These are phyloP conservation scores for Calonectria honghensis DNA, from an alignment of 2,329 filamentous ascomycete genomes.

Conservation along the genomic window DNA sequence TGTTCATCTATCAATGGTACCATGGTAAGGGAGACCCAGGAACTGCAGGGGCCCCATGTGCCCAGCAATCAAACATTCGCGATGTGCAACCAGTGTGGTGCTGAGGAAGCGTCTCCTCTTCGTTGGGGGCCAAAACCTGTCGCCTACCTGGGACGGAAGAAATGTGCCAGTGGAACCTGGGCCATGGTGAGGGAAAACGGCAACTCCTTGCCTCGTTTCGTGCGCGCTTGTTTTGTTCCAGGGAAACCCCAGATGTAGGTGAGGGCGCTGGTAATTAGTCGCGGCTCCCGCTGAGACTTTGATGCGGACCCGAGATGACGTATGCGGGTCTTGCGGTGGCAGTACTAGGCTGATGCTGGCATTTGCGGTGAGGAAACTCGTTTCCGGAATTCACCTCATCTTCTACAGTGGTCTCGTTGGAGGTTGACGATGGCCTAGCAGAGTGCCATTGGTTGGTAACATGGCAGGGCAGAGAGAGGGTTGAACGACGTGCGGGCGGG, in stretches of 20 bases:
- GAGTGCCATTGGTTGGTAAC: neutral
- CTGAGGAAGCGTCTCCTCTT: neutral
- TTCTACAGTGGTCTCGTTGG: neutral
- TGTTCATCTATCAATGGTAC: constrained; percentile 41
- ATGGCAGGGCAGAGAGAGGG: neutral
- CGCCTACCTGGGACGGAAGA: neutral
- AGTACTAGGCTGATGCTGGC: constrained; percentile 33
- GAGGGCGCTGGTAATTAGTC: constrained; percentile 17
- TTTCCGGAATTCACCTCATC: constrained; percentile 8
- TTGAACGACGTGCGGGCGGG: neutral
- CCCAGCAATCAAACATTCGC: constrained; percentile 31
- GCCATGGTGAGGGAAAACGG: neutral
- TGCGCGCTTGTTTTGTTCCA: constrained; percentile 19
- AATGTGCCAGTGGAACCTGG: constrained; percentile 17
- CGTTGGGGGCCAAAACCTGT: constrained; percentile 10
- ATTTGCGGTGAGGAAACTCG: constrained; percentile 9
- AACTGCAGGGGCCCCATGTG: constrained; percentile 28
- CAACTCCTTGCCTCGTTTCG: constrained; percentile 7
- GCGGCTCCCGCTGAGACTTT: constrained; percentile 11
- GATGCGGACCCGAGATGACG: constrained; percentile 18
- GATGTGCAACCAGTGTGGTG: constrained; percentile 12
- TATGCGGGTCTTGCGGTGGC: constrained; percentile 13
- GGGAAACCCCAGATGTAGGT: constrained; percentile 3
- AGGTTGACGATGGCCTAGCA: neutral
- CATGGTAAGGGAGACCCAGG: constrained; percentile 39